A percentile compares a stretch with the other conserved stretches of the same genome.
Evolutionary conservation across 495 filamentous ascomycete species (phyloP).

Genomic region (Cetradonia linearis): DNA sequence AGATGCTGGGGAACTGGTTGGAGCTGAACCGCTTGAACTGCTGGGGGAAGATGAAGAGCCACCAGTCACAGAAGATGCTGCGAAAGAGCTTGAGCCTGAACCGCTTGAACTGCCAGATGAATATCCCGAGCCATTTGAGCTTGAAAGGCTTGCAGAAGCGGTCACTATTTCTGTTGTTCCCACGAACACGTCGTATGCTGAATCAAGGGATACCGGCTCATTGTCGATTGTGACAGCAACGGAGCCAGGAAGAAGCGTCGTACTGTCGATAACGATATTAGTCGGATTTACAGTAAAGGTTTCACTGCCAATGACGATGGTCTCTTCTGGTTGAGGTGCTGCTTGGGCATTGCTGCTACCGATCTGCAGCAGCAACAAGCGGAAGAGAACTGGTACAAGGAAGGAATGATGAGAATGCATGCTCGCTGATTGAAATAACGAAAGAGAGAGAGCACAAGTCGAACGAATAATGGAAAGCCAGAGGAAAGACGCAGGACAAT

Average conservation of each 20-base stretch:
- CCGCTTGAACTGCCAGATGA: not conserved
- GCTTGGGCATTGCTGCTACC: not conserved
- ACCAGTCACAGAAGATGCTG: not conserved
- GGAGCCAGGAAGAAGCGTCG: not conserved
- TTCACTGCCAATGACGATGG: constrained; percentile 3
- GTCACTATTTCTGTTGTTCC: not conserved
- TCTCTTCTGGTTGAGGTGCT: not conserved
- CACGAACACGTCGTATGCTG: not conserved
- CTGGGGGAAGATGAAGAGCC: not conserved
- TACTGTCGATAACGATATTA: constrained; percentile 13
- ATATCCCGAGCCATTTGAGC: not conserved
- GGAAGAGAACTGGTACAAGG: not conserved
- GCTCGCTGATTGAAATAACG: not conserved
- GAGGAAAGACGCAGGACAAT: not conserved
- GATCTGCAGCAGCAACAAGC: not conserved
- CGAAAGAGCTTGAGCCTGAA: not conserved
- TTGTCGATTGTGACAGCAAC: not conserved
- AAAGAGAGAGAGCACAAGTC: not conserved
- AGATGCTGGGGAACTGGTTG: not conserved
- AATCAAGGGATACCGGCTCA: not conserved
- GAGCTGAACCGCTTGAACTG: not conserved
- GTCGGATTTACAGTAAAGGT: constrained; percentile 12
- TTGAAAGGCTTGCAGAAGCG: not conserved
- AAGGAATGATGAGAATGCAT: not conserved
- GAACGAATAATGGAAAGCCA: not conserved